Evolutionary conservation across 257 asterid genomes (phyloP).

Genomic region (Solanum pimpinellifolium): DNA sequence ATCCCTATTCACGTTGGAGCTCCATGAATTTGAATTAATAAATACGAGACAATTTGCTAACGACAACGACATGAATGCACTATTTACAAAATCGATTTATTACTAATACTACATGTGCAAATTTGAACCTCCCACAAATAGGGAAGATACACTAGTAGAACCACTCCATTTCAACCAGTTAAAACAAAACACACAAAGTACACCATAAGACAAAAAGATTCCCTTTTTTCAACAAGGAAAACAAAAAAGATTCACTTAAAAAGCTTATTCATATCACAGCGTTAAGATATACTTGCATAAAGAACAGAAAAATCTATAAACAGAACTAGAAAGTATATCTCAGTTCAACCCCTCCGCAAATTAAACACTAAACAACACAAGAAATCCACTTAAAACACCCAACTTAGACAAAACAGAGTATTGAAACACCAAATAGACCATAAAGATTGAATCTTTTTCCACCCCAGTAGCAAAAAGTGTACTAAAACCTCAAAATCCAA

Average conservation of each 20-base stretch:
- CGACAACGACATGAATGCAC: background rate
- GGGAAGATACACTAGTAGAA: background rate
- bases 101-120: background rate
- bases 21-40: background rate
- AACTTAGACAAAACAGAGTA: background rate
- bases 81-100: background rate
- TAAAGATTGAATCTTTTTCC: background rate
- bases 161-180: background rate
- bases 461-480: background rate
- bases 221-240: background rate
- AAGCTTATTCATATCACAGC: background rate
- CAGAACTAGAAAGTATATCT: background rate
- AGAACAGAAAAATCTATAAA: background rate
- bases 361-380: background rate
- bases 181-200: background rate
- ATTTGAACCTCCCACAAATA: background rate
- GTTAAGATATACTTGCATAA: background rate
- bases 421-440: background rate
- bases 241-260: background rate
- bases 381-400: background rate
- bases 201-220: background rate
- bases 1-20: background rate
- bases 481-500: background rate
- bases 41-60: background rate
- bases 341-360: background rate